These are phyloP conservation scores for Heliosperma pusillum DNA, from an alignment of 148 eudicot genomes.

Conservation along the genomic window DNA sequence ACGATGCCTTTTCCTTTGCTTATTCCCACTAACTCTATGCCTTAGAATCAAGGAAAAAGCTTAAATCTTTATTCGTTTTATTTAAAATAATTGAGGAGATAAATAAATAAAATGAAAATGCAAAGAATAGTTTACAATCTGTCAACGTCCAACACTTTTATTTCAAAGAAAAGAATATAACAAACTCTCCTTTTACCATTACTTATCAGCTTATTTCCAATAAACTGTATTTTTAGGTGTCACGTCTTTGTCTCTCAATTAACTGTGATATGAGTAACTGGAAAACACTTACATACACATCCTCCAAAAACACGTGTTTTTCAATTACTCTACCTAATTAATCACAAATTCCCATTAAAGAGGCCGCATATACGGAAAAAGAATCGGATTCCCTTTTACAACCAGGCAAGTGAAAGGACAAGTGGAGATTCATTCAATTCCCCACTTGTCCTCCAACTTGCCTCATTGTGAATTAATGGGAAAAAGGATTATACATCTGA, in stretches of 20 bases:
- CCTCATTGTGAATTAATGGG: too few relatives aligned
- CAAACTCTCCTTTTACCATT: not conserved
- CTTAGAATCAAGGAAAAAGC: not conserved
- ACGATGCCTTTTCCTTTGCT: not conserved
- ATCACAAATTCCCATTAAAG: too few relatives aligned
- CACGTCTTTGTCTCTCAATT: not conserved
- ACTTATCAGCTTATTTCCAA: not conserved
- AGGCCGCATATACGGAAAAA: too few relatives aligned
- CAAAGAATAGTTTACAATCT: not conserved
- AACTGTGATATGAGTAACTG: not conserved
- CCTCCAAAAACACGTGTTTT: not conserved
- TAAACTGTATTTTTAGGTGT: not conserved
- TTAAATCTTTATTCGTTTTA: conserved; percentile 17
- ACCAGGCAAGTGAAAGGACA: too few relatives aligned
- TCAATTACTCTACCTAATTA: not conserved
- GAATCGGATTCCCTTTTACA: too few relatives aligned
- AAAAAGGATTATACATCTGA: too few relatives aligned
- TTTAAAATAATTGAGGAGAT: too few relatives aligned
- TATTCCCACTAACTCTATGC: not conserved
- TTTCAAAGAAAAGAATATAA: not conserved
- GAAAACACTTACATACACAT: not conserved
- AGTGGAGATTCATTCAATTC: too few relatives aligned
- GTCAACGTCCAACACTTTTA: not conserved
- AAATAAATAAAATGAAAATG: too few relatives aligned
- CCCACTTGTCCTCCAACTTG: too few relatives aligned